A percentile compares a stretch with the other conserved stretches of the same genome.
phyloP scores from a whole-genome alignment of 164 flowering plant species.

The Kingdonia uniflora region DNA sequence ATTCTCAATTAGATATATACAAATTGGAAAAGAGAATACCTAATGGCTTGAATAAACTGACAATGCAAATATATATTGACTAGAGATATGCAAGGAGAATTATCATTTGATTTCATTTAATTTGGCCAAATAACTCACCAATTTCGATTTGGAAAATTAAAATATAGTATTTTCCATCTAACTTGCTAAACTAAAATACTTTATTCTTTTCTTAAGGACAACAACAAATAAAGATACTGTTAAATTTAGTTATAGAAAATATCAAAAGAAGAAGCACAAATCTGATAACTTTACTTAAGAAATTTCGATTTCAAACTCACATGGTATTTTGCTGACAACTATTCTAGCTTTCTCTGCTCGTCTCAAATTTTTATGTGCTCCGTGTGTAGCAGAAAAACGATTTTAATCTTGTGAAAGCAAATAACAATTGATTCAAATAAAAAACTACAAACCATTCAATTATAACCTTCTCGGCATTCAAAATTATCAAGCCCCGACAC shows the following conservation, averaged over 20 bases:
- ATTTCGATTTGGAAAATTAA: too few species aligned
- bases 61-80: too few species aligned
- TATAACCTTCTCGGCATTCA: too few species aligned
- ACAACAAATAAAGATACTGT: not conserved
- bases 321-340: slow-evolving; percentile 64
- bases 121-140: too few species aligned
- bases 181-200: not conserved
- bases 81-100: too few species aligned
- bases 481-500: too few species aligned
- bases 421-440: not conserved
- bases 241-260: not conserved
- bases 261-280: not conserved
- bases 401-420: slow-evolving; percentile 56
- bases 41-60: too few species aligned
- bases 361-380: slow-evolving; percentile 73
- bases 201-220: not conserved
- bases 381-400: slow-evolving; percentile 67
- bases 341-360: slow-evolving; percentile 87
- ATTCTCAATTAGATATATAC: too few species aligned
- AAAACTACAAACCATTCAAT: too few species aligned
- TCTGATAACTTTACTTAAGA: not conserved
- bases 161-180: not conserved
- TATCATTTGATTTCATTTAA: too few species aligned
- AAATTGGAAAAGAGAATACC: too few species aligned
- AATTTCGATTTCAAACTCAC: slow-evolving; percentile 30